Conservation (phyloP, 2,329 filamentous ascomycete species). For the Microdochium trichocladiopsis region DNA sequence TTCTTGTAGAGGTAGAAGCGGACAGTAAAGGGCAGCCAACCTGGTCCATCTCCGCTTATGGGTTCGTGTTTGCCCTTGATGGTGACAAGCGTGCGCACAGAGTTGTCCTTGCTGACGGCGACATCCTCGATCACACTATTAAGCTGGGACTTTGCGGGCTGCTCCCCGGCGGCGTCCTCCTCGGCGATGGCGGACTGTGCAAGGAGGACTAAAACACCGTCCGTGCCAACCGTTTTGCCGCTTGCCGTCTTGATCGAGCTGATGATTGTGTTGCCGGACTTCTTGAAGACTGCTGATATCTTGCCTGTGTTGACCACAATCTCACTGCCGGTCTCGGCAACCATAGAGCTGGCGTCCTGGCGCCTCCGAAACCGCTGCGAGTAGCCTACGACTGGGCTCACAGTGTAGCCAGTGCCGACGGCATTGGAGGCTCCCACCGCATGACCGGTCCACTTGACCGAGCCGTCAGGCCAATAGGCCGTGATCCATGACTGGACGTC, state of each 20-base stretch:
- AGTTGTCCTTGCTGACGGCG: conserved; percentile 33
- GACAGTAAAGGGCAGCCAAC: conserved; percentile 47
- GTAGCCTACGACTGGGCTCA: conserved; percentile 18
- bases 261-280: conserved; percentile 30
- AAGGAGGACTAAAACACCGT: conserved; percentile 44
- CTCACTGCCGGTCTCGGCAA: conserved; percentile 13
- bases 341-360: conserved; percentile 5
- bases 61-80: conserved; percentile 29
- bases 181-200: conserved; percentile 39
- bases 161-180: conserved; percentile 25
- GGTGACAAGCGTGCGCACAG: conserved; percentile 39
- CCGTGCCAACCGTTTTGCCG: conserved; percentile 33
- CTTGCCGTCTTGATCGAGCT: conserved; percentile 27
- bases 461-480: conserved; percentile 53
- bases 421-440: conserved; percentile 37
- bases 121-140: conserved; percentile 43
- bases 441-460: conserved; percentile 55
- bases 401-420: conserved; percentile 32
- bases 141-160: conserved; percentile 31
- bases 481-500: conserved; percentile 47
- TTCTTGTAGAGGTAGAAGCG: conserved; percentile 53
- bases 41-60: conserved; percentile 23
- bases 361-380: conserved; percentile 8
- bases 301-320: conserved; percentile 37
- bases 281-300: conserved; percentile 32